Conservation (phyloP, 306 rosid genomes). For the Cicer cuneatum region DNA sequence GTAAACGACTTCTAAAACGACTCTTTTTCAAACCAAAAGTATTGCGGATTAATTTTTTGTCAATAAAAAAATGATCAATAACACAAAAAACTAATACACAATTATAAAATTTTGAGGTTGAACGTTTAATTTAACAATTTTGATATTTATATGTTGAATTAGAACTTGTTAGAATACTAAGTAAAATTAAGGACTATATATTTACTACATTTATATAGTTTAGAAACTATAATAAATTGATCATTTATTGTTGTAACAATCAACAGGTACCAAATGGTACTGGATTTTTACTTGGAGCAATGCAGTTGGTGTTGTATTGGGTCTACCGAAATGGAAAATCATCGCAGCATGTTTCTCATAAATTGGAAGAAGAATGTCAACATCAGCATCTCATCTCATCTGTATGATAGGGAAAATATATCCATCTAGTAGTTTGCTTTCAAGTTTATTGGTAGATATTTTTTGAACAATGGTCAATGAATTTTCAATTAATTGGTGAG, state of each 20-base stretch:
- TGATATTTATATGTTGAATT: too few species aligned
- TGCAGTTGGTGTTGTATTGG: conserved; percentile 42
- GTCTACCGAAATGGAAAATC: conserved; percentile 44
- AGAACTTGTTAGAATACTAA: too few species aligned
- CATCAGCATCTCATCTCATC: conserved; percentile 41
- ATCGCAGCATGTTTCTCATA: not conserved
- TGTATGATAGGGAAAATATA: not conserved
- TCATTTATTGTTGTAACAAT: not conserved
- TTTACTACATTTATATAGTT: too few species aligned
- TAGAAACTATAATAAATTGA: too few species aligned
- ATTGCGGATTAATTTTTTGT: not conserved
- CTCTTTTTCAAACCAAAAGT: not conserved
- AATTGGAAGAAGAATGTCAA: conserved; percentile 35
- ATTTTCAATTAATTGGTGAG: not conserved
- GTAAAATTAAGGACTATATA: too few species aligned
- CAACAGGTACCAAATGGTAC: conserved; percentile 50
- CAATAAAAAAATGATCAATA: too few species aligned
- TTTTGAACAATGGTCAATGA: not conserved
- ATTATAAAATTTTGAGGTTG: too few species aligned
- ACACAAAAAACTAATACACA: too few species aligned
- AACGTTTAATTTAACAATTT: too few species aligned
- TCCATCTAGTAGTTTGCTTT: not conserved
- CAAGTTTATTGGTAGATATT: too few species aligned
- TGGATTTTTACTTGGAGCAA: conserved; percentile 45
- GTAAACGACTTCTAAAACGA: too few species aligned